Conservation (phyloP, 2,329 filamentous ascomycete genomes). For the Colletotrichum sp. region DNA sequence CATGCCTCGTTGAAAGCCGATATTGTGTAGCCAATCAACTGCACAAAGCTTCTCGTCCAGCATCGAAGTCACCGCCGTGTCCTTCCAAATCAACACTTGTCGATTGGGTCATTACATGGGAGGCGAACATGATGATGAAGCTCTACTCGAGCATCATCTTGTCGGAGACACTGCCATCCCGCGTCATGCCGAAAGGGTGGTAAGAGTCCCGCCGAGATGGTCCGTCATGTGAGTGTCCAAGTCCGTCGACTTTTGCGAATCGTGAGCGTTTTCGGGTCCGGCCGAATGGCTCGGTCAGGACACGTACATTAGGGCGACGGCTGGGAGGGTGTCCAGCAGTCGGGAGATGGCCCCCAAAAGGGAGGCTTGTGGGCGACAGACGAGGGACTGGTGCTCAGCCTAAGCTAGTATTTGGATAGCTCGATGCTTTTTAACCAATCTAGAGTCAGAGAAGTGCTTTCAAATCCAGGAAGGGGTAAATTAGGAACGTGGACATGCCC, state of each 20-base stretch:
- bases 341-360: not conserved
- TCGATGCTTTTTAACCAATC: not conserved
- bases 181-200: not conserved
- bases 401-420: not conserved
- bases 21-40: not conserved
- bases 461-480: not conserved
- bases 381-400: not conserved
- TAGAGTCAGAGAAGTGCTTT: not conserved
- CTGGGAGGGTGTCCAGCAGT: not conserved
- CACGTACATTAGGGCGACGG: not conserved
- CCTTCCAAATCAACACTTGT: not conserved
- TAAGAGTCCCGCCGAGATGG: conserved; percentile 5
- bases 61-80: not conserved
- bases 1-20: not conserved
- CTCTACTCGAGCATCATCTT: not conserved
- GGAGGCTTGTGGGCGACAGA: not conserved
- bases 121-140: not conserved
- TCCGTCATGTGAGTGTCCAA: conserved; percentile 8
- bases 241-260: not conserved
- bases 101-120: not conserved
- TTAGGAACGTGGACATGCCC: not conserved
- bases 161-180: not conserved
- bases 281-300: not conserved
- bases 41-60: not conserved
- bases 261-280: conserved; percentile 3